Base-by-base conservation (phyloP, 176 grass and related monocot species). In the Ensete ventricosum region DNA sequence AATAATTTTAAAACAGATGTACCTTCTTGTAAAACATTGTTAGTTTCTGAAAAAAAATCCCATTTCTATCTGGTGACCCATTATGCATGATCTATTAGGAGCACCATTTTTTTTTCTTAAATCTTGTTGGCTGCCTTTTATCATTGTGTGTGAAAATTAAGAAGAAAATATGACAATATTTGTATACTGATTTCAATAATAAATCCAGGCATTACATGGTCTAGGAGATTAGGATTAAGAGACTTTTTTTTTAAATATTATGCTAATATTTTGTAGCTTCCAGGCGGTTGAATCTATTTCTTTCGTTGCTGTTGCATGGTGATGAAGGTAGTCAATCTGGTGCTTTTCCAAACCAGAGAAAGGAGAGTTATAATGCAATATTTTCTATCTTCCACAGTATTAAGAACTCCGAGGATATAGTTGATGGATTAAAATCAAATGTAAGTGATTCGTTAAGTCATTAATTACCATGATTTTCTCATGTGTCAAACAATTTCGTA, bases 241-340 rank as follows among this genome's bases (percentile, higher is more conserved):
- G 19, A 9, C 14, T 49, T 70, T 52, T 70, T 52, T 23, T 14
- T 43, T 11, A n/a, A 48, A 70, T 50, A 50, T 51, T 70, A 19
- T 73, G 23, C 55, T 75, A 53, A 82, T 78, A 62, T 69, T 76
- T 50, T 29, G 13, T 62, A 73, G 70, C 67, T 88, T 84, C 54
- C 82, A 99, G 96, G 96, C 88, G 84, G 51, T 83, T 99, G 67
- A 66, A 93, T 84, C 82, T 95, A 20, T 82, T 91, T 89, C 86
- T 99, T 77, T 95, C 76, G 21, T 78, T 73, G 50, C 84, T 99
- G 65, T 83, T 99, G 65, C 83, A 86, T 81, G 91, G 87, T 84
- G 91, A 88, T 73, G 88, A 88, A 77, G 83, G 78, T 85, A 82
- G 72, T 21, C 85, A 95, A 86, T 53, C 69, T 62, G 48, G 69